Evolutionary conservation across 352 stramenopile species (phyloP).

Genomic region (Phytophthora fragariaefolia): DNA sequence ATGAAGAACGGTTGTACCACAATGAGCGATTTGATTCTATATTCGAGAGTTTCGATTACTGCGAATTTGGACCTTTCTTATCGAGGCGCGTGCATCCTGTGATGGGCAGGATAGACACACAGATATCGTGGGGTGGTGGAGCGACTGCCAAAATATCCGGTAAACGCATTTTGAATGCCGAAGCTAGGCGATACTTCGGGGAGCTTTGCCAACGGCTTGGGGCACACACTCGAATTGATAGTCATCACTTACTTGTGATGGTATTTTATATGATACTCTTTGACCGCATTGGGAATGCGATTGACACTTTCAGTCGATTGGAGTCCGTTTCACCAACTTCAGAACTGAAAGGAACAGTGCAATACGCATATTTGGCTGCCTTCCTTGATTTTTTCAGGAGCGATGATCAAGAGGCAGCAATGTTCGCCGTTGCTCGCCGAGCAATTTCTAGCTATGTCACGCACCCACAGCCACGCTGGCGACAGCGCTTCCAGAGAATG

Average conservation of each 20-base stretch:
- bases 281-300: slow-evolving; percentile 43
- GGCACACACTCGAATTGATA: slow-evolving; percentile 31
- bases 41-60: slow-evolving; percentile 47
- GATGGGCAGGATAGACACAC: slow-evolving; percentile 20
- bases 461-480: slow-evolving; percentile 55
- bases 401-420: slow-evolving; percentile 2
- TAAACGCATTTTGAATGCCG: slow-evolving; percentile 47
- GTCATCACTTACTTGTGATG: slow-evolving; percentile 49
- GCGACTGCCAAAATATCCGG: slow-evolving; percentile 11
- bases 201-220: slow-evolving; percentile 51
- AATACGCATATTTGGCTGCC: slow-evolving; percentile 64
- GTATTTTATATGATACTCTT: slow-evolving; percentile 60
- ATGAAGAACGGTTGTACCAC: slow-evolving; percentile 31
- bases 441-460: slow-evolving; percentile 44
- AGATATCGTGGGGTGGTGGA: slow-evolving; percentile 2
- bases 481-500: slow-evolving; percentile 50
- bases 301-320: slow-evolving; percentile 44
- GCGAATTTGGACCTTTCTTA: slow-evolving; percentile 58
- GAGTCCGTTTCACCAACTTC: slow-evolving; percentile 2
- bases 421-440: slow-evolving; percentile 46
- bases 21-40: slow-evolving; percentile 35
- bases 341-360: slow-evolving; percentile 37
- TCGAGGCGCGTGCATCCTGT: slow-evolving; percentile 48
- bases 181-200: slow-evolving; percentile 47
- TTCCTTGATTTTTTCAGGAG: slow-evolving; percentile 68